phyloP scores from a whole-genome alignment of 495 filamentous ascomycete genomes.

The Podospora anserina region DNA sequence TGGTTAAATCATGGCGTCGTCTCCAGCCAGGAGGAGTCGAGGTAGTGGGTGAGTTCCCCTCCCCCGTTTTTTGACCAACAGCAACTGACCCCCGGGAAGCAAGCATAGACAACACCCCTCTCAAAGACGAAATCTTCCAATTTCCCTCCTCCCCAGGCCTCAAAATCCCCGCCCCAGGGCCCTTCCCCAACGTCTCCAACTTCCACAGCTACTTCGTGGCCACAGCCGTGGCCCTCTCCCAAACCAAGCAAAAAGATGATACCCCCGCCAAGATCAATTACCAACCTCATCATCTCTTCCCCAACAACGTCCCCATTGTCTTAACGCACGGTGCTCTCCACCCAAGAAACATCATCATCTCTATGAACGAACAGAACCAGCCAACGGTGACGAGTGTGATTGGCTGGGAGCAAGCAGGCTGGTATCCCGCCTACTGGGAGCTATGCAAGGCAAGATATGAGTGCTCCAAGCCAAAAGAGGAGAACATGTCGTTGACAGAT shows the following conservation, averaged over 20 bases:
- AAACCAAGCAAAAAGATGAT: conserved; percentile 6
- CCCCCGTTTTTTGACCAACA: neutral
- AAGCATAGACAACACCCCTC: conserved; percentile 27
- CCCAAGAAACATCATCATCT: conserved; percentile 46
- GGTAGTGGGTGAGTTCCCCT: conserved; percentile 15
- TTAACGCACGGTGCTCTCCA: conserved; percentile 50
- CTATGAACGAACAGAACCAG: conserved; percentile 21
- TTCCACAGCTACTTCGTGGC: conserved; percentile 26
- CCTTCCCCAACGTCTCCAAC: conserved; percentile 18
- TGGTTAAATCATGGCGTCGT: conserved; percentile 18
- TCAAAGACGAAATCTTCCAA: conserved; percentile 21
- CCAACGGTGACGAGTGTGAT: conserved; percentile 40
- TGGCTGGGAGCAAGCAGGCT: conserved; percentile 51
- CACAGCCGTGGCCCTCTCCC: conserved; percentile 18
- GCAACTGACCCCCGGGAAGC: conserved; percentile 11
- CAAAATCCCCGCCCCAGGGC: conserved; percentile 12
- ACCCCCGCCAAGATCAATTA: conserved; percentile 8
- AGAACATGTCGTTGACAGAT: neutral
- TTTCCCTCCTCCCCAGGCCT: conserved; percentile 10
- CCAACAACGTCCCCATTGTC: conserved; percentile 35
- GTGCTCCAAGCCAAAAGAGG: conserved; percentile 4
- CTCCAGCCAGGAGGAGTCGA: conserved; percentile 10
- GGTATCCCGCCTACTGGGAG: conserved; percentile 50
- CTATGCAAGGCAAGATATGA: conserved; percentile 39
- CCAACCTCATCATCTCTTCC: conserved; percentile 19